phyloP scores from a whole-genome alignment of 179 eudicot species.

The Sideroxylon spinosum region DNA sequence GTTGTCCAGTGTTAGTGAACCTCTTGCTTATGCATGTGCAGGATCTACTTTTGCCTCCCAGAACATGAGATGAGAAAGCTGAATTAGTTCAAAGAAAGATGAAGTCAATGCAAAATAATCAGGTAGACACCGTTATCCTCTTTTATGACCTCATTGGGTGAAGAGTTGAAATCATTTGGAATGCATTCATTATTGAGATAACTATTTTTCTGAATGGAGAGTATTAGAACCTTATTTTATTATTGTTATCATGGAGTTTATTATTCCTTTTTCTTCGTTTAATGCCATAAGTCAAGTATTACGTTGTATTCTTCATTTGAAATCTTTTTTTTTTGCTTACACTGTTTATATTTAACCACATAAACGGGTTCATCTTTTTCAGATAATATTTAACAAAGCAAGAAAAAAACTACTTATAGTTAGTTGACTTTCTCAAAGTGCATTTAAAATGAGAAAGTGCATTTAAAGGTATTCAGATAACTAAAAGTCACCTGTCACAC shows the following conservation, averaged over 20 bases:
- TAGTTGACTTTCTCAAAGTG: neutral
- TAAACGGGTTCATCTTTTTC: neutral
- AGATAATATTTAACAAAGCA: neutral
- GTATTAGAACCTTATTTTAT: neutral
- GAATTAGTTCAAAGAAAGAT: neutral
- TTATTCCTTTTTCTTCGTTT: slow-evolving; percentile 2
- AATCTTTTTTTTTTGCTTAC: neutral
- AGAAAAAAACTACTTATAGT: neutral
- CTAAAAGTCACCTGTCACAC: slow-evolving; percentile 12
- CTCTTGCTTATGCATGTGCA: neutral
- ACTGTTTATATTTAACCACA: neutral
- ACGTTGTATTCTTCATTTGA: neutral
- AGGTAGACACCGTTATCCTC: neutral
- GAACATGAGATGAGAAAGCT: neutral
- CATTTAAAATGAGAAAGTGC: neutral
- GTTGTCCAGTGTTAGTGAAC: slow-evolving; percentile 2
- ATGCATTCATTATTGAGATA: slow-evolving; percentile 4
- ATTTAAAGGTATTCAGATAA: slow-evolving; percentile 2
- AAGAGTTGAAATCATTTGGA: neutral
- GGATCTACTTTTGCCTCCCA: neutral
- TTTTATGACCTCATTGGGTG: neutral
- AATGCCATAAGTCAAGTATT: neutral
- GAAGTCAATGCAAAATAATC: neutral
- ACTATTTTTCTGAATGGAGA: slow-evolving; percentile 1
- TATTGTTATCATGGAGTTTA: neutral